phyloP scores from a whole-genome alignment of 192 early-diverging fungal genomes.

The Entomortierella beljakovae region DNA sequence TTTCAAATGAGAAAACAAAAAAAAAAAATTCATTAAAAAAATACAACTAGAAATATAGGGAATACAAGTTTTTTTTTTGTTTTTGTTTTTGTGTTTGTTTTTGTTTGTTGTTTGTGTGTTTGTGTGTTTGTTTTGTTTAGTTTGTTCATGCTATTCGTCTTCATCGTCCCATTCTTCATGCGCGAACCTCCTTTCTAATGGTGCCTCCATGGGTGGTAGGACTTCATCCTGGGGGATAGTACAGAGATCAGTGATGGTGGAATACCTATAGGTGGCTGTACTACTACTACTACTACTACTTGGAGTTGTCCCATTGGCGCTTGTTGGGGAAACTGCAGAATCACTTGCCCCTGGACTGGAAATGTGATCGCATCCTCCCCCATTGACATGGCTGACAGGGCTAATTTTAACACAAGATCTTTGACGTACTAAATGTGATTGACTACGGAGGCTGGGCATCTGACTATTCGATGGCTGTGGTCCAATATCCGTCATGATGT shows the following conservation, averaged over 20 bases:
- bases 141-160: slow-evolving; percentile 9
- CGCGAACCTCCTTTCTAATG: slow-evolving; percentile 19
- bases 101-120: too few relatives aligned
- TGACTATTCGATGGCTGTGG: slow-evolving; percentile 48
- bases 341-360: not conserved
- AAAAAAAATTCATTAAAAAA: too few relatives aligned
- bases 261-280: not conserved
- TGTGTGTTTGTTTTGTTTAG: too few relatives aligned
- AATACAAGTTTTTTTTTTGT: too few relatives aligned
- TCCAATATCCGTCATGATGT: slow-evolving; percentile 52
- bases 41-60: too few relatives aligned
- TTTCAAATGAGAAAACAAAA: too few relatives aligned
- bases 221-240: slow-evolving; percentile 37
- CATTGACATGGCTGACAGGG: not conserved
- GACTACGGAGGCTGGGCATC: slow-evolving; percentile 23
- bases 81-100: too few relatives aligned
- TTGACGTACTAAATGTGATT: slow-evolving; percentile 17
- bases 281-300: too few relatives aligned
- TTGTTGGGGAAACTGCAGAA: not conserved
- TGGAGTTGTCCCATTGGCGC: too few relatives aligned
- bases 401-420: slow-evolving; percentile 27
- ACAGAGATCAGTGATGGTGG: slow-evolving; percentile 32
- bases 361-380: not conserved
- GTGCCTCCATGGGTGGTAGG: slow-evolving; percentile 24
- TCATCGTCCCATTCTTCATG: slow-evolving; percentile 49